Evolutionary conservation across 2,329 filamentous ascomycete species (phyloP), one percentile per base, ranked within the genome.

Genomic region (Coniosporium tulheliwenetii): DNA sequence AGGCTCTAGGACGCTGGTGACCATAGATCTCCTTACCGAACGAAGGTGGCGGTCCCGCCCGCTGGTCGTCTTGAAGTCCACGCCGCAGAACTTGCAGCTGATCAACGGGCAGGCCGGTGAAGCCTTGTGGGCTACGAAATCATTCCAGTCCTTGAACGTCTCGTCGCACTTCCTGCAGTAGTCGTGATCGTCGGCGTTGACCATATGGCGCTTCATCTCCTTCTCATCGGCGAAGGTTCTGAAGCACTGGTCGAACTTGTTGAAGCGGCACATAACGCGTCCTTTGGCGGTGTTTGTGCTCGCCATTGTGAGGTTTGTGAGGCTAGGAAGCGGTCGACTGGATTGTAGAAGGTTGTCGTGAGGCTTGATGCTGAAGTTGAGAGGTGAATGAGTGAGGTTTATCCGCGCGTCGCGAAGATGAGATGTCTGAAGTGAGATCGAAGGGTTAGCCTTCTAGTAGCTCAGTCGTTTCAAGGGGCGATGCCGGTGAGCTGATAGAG

Each of bases 31-130:
- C 50, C 61, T 50, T 50, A 75, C 71, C 46, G 62, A 52, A 41
- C 62, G 58, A n/a, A 74, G 62, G 46, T 79, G 75, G 14, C 49
- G 49, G 40, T 68, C 64, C 9, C 70, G 59, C 1, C 71, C 74
- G 15, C 61, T 62, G 2, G 64, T 58, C 26, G 64, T 71, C 44
- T 66, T 65, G 55, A 75, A 77, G 35, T 77, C 71, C 8, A 64
- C 52, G 10, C 67, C 70, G 40, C 75, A 78, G 35, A 74, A 60
- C 37, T 39, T 39, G 19, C 37, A 14, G 37, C 19, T 66, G 61
- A 1, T 57, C 47, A 7, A 48, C 36, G 12, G 12, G 33, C 33
- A 15, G 13, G 12, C 36, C 36, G 36, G 16, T 13, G 10, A 10
- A 12, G 58, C 52, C 43, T 59, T 58, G 51, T 60, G 58, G 31